Conservation (phyloP, 148 eudicot genomes). For the Persicaria tinctoria region DNA sequence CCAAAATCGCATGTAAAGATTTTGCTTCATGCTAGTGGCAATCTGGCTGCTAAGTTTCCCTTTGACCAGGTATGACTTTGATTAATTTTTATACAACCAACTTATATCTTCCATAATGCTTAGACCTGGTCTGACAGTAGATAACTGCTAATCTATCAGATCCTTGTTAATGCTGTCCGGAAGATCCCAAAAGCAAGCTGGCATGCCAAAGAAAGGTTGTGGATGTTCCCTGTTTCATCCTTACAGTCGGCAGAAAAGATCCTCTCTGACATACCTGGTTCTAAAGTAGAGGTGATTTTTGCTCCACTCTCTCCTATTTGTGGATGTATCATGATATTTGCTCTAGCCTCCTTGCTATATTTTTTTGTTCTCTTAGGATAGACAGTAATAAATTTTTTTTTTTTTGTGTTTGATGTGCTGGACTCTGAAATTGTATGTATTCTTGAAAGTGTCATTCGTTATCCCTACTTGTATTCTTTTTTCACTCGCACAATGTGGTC, state of each 20-base stretch:
- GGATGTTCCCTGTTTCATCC: constrained; percentile 78
- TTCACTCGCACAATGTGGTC: background rate
- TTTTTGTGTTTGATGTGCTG: background rate
- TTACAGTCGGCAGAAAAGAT: constrained; percentile 63
- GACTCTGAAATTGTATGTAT: background rate
- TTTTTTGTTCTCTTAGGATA: background rate
- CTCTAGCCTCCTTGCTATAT: background rate
- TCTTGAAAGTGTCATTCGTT: background rate
- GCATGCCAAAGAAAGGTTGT: constrained; percentile 94
- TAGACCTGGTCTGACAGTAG: constrained; percentile 9
- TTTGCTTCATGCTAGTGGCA: constrained; percentile 80
- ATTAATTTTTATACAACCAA: background rate
- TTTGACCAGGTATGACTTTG: constrained; percentile 54
- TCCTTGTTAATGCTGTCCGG: constrained; percentile 60
- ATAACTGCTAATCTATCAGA: constrained; percentile 28
- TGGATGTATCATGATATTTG: constrained; percentile 1
- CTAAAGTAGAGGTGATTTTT: constrained; percentile 56
- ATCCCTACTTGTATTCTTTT: background rate
- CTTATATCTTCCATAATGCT: background rate
- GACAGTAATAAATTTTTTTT: background rate
- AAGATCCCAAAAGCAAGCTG: constrained; percentile 80
- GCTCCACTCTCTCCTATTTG: background rate
- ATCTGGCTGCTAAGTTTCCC: constrained; percentile 70
- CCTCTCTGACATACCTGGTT: constrained; percentile 41
- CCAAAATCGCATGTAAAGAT: constrained; percentile 49